A percentile compares a stretch with the other conserved stretches of the same genome.
phyloP scores from a whole-genome alignment of 441 rosid species.

The Aquilaria agallochum region DNA sequence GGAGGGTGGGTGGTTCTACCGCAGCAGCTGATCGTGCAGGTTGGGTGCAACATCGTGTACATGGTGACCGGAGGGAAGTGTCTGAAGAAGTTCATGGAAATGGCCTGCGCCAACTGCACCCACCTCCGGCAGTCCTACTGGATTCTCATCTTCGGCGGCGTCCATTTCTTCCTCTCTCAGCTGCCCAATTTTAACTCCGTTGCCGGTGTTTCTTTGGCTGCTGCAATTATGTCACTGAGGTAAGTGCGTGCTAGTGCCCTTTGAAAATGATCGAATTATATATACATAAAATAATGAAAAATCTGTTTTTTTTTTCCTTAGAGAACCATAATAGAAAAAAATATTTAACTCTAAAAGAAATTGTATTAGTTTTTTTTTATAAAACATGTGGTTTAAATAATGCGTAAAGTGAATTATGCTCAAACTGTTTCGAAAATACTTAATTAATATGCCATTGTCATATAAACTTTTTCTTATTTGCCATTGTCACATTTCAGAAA shows the following conservation, averaged over 20 bases:
- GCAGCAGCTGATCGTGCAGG: slow-evolving; percentile 90
- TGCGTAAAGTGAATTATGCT: too few relatives aligned
- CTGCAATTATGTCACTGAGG: slow-evolving; percentile 93
- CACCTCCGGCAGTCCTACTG: slow-evolving; percentile 78
- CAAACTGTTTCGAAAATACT: too few relatives aligned
- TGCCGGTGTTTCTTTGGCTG: slow-evolving; percentile 87
- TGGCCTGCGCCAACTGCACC: slow-evolving; percentile 65
- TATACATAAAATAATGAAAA: too few relatives aligned
- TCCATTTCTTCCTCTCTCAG: slow-evolving; percentile 89
- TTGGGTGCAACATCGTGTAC: slow-evolving; percentile 85
- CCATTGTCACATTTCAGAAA: too few relatives aligned
- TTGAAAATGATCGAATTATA: too few relatives aligned
- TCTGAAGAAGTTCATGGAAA: slow-evolving; percentile 77
- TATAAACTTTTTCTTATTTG: too few relatives aligned
- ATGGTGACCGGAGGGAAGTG: slow-evolving; percentile 98
- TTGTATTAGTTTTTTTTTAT: too few relatives aligned
- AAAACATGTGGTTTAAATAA: too few relatives aligned
- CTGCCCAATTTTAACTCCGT: slow-evolving; percentile 93
- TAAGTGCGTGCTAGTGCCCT: slow-evolving; percentile 5
- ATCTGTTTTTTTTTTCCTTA: too few relatives aligned
- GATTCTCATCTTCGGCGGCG: slow-evolving; percentile 82
- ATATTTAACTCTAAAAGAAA: not conserved
- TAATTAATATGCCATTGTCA: too few relatives aligned
- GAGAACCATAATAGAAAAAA: not conserved
- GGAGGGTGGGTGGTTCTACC: slow-evolving; percentile 95